Percentiles rank a stretch among this genome's conserved stretches.
These are phyloP conservation scores for Coelastrella sp. DNA, from an alignment of 139 green algal genomes.

Conservation along the genomic window DNA sequence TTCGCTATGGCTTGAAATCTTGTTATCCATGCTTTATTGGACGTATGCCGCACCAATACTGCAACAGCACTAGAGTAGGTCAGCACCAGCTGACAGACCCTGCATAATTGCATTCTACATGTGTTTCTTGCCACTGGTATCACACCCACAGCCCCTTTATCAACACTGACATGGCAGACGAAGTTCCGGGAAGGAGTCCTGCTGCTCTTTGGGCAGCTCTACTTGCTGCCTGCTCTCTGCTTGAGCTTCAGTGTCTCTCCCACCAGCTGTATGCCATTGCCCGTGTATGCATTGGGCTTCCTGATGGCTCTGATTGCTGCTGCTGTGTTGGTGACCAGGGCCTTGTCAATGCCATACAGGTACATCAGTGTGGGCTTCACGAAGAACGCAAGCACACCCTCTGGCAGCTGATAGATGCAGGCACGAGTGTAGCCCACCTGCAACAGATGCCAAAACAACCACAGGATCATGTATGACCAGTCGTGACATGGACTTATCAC, in stretches of 20 bases:
- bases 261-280: conserved; percentile 67
- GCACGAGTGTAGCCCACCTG: conserved; percentile 64
- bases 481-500: background rate
- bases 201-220: background rate
- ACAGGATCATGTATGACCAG: background rate
- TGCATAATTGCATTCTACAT: too few species aligned
- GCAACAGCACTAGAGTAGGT: too few species aligned
- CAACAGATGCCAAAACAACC: background rate
- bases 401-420: conserved; percentile 60
- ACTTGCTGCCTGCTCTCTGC: conserved; percentile 59
- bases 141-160: too few species aligned
- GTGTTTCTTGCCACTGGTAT: too few species aligned
- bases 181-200: too few species aligned
- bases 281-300: conserved; percentile 72
- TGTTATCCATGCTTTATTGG: too few species aligned
- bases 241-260: conserved; percentile 60
- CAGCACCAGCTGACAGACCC: too few species aligned
- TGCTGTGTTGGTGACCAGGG: conserved; percentile 45
- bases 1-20: too few species aligned
- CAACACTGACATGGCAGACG: too few species aligned
- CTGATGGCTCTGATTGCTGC: conserved; percentile 56
- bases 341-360: conserved; percentile 64
- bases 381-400: conserved; percentile 63
- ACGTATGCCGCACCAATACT: too few species aligned
- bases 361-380: conserved; percentile 69